Evolutionary conservation across 768 basidiomycete genomes (phyloP), one percentile per base, ranked within the genome.

Genomic region (Tephrocybe sp.): DNA sequence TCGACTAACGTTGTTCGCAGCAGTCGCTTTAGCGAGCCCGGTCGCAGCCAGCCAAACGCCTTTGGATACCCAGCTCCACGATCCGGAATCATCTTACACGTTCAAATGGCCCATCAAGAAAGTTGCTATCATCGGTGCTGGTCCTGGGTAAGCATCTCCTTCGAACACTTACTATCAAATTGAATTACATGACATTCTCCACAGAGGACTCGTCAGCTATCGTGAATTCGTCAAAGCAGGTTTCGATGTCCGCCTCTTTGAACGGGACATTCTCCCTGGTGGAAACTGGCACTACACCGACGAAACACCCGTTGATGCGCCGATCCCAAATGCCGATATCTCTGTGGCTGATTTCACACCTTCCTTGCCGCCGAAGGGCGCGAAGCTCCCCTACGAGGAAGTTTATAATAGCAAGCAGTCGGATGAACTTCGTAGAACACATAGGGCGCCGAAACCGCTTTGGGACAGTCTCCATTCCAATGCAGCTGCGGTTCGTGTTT

Each of bases 221-320:
- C 68, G 70, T 1, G 69, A 71, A 49, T 55, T 74, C 22, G 44
- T 55, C 5, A 54, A 65, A 25, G 65, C 65, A 1, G 72, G 71
- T 2, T 69, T 66, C 44, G 65, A 70, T 19, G 69, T 69, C 21
- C 67, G 65, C 32, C 35, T 72, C 8, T 72, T 66, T 42, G 70
- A 74, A 43, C 67, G 73, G 13, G 74, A 74, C 52, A 48, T 58
- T 22, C 42, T 63, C 0, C 71, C 74, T 1, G 71, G 72, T 3
- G 72, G 72, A 8, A 72, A 69, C 48, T 75, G 74, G 74, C 71
- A 72, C 49, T 74, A 73, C 40, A 70, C 69, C 7, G 72, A 73
- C 6, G 68, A 73, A 46, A 56, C 54, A 1, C 65, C 73, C 2
- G 50, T 64, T 3, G 58, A 69, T 41, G 64, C 70, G 1, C 66